Conservation (phyloP, 257 asterid species). For the Nicotiana tomentosiformis region DNA sequence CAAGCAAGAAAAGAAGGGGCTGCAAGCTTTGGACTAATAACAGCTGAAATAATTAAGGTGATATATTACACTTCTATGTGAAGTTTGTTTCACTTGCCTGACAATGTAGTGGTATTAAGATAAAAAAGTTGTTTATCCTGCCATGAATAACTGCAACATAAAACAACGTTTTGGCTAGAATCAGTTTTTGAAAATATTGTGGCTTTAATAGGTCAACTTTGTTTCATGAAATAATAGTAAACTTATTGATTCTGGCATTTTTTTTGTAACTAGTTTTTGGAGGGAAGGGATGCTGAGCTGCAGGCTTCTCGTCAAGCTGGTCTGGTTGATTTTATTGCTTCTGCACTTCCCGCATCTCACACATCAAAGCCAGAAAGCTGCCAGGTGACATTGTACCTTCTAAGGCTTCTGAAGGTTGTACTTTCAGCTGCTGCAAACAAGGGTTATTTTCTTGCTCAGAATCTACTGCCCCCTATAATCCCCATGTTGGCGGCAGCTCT, state of each 20-base stretch:
- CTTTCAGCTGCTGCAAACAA: constrained; percentile 55
- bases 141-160: neutral
- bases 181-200: neutral
- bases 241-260: constrained; percentile 20
- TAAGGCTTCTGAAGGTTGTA: constrained; percentile 76
- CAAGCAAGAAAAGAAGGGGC: constrained; percentile 98
- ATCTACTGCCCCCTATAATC: constrained; percentile 88
- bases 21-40: constrained; percentile 73
- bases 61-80: neutral
- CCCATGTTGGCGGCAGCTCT: constrained; percentile 96
- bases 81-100: neutral
- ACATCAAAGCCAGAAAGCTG: constrained; percentile 93
- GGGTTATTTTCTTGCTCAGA: constrained; percentile 91
- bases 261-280: constrained; percentile 54
- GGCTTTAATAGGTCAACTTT: neutral
- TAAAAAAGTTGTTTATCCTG: neutral
- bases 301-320: constrained; percentile 98
- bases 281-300: constrained; percentile 94
- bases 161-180: neutral
- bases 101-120: neutral
- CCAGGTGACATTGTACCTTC: constrained; percentile 73
- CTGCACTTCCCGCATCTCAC: constrained; percentile 98
- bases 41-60: constrained; percentile 96
- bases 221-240: constrained; percentile 9
- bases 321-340: constrained; percentile 92